Base-by-base conservation (phyloP, 352 stramenopile species). In the Aphanomyces stellatus region DNA sequence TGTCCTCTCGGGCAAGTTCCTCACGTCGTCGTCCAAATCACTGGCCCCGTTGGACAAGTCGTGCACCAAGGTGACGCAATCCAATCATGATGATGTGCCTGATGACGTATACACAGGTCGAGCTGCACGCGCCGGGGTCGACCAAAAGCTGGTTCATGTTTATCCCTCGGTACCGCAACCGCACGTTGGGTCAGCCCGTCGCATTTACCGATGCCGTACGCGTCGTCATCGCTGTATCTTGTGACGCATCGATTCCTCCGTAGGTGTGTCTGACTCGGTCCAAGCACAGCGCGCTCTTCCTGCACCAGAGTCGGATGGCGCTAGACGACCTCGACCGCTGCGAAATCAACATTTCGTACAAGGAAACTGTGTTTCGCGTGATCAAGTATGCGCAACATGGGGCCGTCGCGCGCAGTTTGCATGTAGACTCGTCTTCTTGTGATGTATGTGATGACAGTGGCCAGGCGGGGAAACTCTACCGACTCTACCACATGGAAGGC, bases 61-160 rank as follows among this genome's bases (percentile, higher is more conserved):
- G 1, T 60, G 60, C n/a, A 67, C 57, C 40, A 67, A 41, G 60
- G n/a, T 65, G 15, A n/a, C n/a, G n/a, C n/a, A n/a, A n/a, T n/a
- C n/a, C n/a, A n/a, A n/a, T n/a, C n/a, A n/a, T n/a, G n/a, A n/a
- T n/a, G n/a, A n/a, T n/a, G n/a, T n/a, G n/a, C n/a, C n/a, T n/a
- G n/a, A n/a, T n/a, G n/a, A n/a, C n/a, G n/a, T 40, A 15, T 34
- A 51, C 42, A 43, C 19, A 51, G 42, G 42, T 57, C 1, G 22
- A 22, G 49, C 33, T 67, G 11, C 37, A 37, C 4, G 60, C 30
- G 8, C 19, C 40, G n/a, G 60, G 60, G 2, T 60, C 46, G 2
- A 30, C 60, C 30, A 67, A 67, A 22, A 49, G 60, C 34, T 40
- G 33, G n/a, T 67, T 67, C 35, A 59, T 41, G 4, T 67, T 67